phyloP scores from a whole-genome alignment of 495 filamentous ascomycete genomes.

The Talaromyces nanjingensis region DNA sequence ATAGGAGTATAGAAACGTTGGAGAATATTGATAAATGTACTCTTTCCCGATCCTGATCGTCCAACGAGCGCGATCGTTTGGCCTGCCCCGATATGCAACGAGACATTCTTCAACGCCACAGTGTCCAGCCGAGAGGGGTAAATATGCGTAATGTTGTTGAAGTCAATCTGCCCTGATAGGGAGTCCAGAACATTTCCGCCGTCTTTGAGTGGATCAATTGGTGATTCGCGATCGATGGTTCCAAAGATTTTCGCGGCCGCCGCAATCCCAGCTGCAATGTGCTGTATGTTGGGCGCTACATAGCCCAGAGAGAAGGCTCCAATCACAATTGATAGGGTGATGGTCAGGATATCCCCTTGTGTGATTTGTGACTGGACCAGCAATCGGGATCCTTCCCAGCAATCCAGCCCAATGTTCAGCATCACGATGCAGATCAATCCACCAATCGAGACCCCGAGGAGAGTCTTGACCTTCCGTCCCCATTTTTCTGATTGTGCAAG shows the following conservation, averaged over 20 bases:
- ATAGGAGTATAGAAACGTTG: conserved; percentile 56
- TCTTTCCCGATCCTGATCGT: conserved; percentile 68
- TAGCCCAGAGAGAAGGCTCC: conserved; percentile 8
- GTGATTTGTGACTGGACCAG: not conserved
- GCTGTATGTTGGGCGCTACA: conserved; percentile 19
- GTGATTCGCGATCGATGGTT: conserved; percentile 28
- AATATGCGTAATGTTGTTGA: conserved; percentile 54
- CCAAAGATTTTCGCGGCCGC: conserved; percentile 27
- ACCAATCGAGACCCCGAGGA: conserved; percentile 6
- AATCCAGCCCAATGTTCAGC: conserved; percentile 14
- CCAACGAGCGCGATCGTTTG: conserved; percentile 67
- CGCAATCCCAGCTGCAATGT: conserved; percentile 29
- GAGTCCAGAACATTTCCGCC: conserved; percentile 15
- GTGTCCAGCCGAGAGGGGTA: conserved; percentile 43
- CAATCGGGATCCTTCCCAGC: conserved; percentile 18
- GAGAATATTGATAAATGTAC: conserved; percentile 55
- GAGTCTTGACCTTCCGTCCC: not conserved
- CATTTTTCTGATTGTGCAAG: conserved; percentile 10
- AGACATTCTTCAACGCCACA: conserved; percentile 31
- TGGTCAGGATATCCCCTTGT: conserved; percentile 6
- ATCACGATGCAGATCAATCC: conserved; percentile 9
- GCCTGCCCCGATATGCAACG: conserved; percentile 48
- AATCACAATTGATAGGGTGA: conserved; percentile 8
- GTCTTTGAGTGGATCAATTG: conserved; percentile 27
- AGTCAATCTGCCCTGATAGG: conserved; percentile 38